phyloP scores from a whole-genome alignment of 352 stramenopile species.

The Phytophthora hibernalis region DNA sequence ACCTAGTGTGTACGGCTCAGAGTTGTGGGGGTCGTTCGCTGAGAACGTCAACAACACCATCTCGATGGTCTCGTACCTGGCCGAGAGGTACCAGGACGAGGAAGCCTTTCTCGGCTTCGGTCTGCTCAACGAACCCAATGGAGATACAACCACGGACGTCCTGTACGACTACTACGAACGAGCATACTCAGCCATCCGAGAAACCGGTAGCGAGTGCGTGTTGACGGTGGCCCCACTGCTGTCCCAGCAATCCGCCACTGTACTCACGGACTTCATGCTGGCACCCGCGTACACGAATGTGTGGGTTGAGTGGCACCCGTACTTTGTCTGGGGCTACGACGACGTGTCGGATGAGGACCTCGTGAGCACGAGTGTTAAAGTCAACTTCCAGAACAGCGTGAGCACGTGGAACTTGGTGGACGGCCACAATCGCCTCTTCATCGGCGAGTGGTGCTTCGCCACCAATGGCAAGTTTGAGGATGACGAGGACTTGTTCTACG shows the following conservation, averaged over 20 bases:
- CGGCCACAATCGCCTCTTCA: slow-evolving; percentile 56
- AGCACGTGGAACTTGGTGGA: slow-evolving; percentile 48
- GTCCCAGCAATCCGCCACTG: slow-evolving; percentile 52
- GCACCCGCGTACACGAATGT: slow-evolving; percentile 66
- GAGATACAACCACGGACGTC: slow-evolving; percentile 53
- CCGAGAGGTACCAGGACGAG: slow-evolving; percentile 66
- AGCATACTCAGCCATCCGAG: slow-evolving; percentile 67
- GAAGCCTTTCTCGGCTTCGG: slow-evolving; percentile 76
- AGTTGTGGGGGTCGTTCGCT: slow-evolving; percentile 53
- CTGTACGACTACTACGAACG: slow-evolving; percentile 83
- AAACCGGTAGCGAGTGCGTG: slow-evolving; percentile 67
- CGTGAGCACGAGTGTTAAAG: slow-evolving; percentile 50
- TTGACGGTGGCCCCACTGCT: slow-evolving; percentile 62
- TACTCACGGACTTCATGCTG: slow-evolving; percentile 63
- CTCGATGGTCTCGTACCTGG: slow-evolving; percentile 53
- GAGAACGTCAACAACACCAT: slow-evolving; percentile 76
- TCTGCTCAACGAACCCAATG: slow-evolving; percentile 74
- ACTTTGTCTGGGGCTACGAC: slow-evolving; percentile 87
- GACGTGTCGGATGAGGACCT: slow-evolving; percentile 55
- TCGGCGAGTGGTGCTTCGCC: slow-evolving; percentile 71
- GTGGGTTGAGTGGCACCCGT: slow-evolving; percentile 86
- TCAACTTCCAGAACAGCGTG: slow-evolving; percentile 48
- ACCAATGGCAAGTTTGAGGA: slow-evolving; percentile 68
- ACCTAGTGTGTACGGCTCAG: slow-evolving; percentile 45
- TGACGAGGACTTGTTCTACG: slow-evolving; percentile 48